Evolutionary conservation across 2,329 filamentous ascomycete genomes (phyloP).

Genomic region (Metarhizium humberi): DNA sequence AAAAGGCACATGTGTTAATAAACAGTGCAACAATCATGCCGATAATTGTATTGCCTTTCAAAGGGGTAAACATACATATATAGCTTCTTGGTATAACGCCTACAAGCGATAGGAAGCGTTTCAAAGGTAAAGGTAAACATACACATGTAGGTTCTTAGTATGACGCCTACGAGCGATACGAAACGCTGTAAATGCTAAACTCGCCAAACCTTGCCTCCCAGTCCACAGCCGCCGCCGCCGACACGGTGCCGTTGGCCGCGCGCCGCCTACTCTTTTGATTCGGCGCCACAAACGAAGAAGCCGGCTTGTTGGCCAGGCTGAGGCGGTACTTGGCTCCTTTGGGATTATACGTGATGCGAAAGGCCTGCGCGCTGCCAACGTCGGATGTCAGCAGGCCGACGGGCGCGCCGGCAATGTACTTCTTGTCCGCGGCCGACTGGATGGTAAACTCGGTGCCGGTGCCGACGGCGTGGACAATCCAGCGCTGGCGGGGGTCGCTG

Average conservation of each 20-base stretch:
- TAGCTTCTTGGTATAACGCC: too few relatives aligned
- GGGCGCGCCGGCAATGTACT: slow-evolving; percentile 32
- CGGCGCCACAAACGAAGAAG: background rate
- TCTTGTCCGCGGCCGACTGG: slow-evolving; percentile 16
- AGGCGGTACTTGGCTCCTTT: slow-evolving; percentile 4
- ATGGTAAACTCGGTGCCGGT: slow-evolving; percentile 13
- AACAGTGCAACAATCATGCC: too few relatives aligned
- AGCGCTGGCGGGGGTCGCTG: slow-evolving; percentile 32
- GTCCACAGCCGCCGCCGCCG: background rate
- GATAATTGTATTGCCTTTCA: too few relatives aligned
- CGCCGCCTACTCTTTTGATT: background rate
- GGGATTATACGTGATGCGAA: slow-evolving; percentile 5
- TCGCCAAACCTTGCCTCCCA: background rate
- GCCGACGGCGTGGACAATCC: slow-evolving; percentile 34
- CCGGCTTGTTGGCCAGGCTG: background rate
- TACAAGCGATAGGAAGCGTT: slow-evolving; percentile 3
- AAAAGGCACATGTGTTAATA: too few relatives aligned
- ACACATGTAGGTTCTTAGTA: too few relatives aligned
- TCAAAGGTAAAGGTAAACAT: too few relatives aligned
- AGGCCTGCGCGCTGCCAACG: slow-evolving; percentile 4
- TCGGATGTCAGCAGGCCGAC: slow-evolving; percentile 8
- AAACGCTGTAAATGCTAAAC: slow-evolving; percentile 7
- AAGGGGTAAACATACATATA: too few relatives aligned
- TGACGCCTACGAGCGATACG: background rate
- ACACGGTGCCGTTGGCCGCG: background rate